Evolutionary conservation across 495 filamentous ascomycete species (phyloP).

Genomic region (Penicillium pulvis): DNA sequence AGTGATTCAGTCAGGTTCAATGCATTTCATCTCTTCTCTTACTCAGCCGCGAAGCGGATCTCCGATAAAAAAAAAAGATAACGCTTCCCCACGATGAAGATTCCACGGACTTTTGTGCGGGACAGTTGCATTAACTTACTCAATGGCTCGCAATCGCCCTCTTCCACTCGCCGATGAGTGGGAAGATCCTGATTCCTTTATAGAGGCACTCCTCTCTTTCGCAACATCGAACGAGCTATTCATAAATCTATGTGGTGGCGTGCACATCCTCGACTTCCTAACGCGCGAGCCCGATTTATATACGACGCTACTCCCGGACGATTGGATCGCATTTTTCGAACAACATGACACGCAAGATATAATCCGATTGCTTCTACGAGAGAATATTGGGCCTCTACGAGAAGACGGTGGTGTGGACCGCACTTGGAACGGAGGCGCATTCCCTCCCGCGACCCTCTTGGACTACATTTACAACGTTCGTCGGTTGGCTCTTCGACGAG

Average conservation of each 20-base stretch:
- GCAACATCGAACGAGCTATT: constrained; percentile 74
- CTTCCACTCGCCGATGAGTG: constrained; percentile 63
- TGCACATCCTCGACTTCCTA: constrained; percentile 95
- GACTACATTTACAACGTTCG: constrained; percentile 77
- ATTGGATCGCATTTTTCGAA: constrained; percentile 80
- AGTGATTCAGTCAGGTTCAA: not conserved
- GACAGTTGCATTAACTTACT: not conserved
- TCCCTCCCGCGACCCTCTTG: constrained; percentile 67
- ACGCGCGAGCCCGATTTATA: constrained; percentile 83
- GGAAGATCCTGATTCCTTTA: constrained; percentile 65
- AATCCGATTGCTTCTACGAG: constrained; percentile 75
- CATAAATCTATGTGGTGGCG: constrained; percentile 84
- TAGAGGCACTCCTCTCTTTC: constrained; percentile 77
- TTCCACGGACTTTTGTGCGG: constrained; percentile 5
- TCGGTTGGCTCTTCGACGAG: constrained; percentile 64
- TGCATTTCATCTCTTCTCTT: not conserved
- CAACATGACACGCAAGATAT: constrained; percentile 68
- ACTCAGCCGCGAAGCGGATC: constrained; percentile 24
- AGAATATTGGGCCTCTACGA: constrained; percentile 56
- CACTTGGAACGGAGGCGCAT: constrained; percentile 53
- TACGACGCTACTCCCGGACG: constrained; percentile 66
- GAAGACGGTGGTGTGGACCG: constrained; percentile 3
- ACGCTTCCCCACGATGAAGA: constrained; percentile 21
- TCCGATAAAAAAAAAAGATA: constrained; percentile 21
- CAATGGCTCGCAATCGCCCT: constrained; percentile 32